Evolutionary conservation across 495 filamentous ascomycete species (phyloP).

Genomic region (Pseudomonodictys pantanalensis): DNA sequence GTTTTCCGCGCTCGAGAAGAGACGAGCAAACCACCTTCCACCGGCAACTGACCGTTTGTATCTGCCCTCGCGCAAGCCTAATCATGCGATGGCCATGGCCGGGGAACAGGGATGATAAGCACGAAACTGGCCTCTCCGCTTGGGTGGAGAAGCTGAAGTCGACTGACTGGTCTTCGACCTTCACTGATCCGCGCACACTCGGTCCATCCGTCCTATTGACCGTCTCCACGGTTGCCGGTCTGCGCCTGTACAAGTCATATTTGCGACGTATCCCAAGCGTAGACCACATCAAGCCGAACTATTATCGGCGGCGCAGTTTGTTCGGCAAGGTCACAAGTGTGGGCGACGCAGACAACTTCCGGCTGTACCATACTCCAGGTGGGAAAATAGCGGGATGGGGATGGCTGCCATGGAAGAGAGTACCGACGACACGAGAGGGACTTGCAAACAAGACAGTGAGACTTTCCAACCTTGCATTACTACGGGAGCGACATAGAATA

Average conservation of each 20-base stretch:
- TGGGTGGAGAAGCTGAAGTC: conserved; percentile 54
- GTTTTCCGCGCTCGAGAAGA: no score
- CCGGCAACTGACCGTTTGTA: not conserved
- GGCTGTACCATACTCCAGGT: conserved; percentile 89
- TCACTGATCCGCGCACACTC: conserved; percentile 60
- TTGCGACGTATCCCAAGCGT: conserved; percentile 78
- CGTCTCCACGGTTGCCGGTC: conserved; percentile 55
- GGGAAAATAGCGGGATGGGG: conserved; percentile 86
- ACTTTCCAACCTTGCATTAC: conserved; percentile 17
- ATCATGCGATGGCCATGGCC: conserved; percentile 39
- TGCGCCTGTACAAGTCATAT: conserved; percentile 67
- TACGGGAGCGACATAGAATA: no score
- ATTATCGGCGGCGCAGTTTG: conserved; percentile 68
- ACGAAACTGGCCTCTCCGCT: conserved; percentile 24
- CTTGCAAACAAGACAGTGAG: conserved; percentile 75
- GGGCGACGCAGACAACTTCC: conserved; percentile 93
- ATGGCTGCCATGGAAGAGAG: conserved; percentile 72
- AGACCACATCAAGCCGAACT: conserved; percentile 62
- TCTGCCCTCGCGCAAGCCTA: conserved; percentile 2
- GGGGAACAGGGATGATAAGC: conserved; percentile 37
- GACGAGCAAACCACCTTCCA: no score
- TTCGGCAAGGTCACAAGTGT: conserved; percentile 88
- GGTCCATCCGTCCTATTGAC: conserved; percentile 69
- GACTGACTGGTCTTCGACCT: conserved; percentile 62
- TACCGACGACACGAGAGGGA: conserved; percentile 64